Percentiles rank a stretch among this genome's conserved stretches.
phyloP scores from a whole-genome alignment of 108 stramenopile genomes.

The Schizochytrium sp. region DNA sequence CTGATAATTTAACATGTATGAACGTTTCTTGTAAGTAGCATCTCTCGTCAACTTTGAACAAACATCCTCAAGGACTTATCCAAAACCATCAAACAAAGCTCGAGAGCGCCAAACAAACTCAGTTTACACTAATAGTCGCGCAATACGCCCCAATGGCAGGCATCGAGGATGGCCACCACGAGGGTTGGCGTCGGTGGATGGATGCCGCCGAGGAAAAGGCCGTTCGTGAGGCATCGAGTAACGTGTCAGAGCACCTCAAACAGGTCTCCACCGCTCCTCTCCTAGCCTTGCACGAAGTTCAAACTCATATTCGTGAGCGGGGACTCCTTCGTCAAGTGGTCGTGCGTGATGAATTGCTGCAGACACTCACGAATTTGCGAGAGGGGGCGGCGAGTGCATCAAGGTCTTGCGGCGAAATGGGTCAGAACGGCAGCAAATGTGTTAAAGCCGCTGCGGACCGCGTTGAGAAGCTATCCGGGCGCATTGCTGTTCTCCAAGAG shows the following conservation, averaged over 20 bases:
- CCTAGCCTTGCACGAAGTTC: constrained; percentile 8
- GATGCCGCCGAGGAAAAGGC: not conserved
- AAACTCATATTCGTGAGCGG: not conserved
- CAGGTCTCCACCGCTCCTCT: not conserved
- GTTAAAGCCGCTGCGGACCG: not conserved
- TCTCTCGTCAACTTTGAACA: no score
- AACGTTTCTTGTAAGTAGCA: no score
- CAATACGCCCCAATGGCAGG: not conserved
- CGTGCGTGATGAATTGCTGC: not conserved
- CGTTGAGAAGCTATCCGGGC: not conserved
- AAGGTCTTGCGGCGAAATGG: no score
- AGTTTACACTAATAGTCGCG: no score
- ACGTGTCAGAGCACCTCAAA: constrained; percentile 17
- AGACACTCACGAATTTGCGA: not conserved
- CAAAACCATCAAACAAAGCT: no score
- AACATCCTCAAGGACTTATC: no score
- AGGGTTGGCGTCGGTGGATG: not conserved
- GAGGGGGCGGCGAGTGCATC: not conserved
- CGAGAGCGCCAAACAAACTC: no score
- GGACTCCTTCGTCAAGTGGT: not conserved
- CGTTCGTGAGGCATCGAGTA: not conserved
- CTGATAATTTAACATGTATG: no score
- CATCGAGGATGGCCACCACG: not conserved
- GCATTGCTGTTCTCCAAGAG: not conserved
- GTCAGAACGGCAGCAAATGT: not conserved